Evolutionary conservation across 352 stramenopile species (phyloP), one percentile per base, ranked within the genome.

Genomic region (Bremia lactucae): DNA sequence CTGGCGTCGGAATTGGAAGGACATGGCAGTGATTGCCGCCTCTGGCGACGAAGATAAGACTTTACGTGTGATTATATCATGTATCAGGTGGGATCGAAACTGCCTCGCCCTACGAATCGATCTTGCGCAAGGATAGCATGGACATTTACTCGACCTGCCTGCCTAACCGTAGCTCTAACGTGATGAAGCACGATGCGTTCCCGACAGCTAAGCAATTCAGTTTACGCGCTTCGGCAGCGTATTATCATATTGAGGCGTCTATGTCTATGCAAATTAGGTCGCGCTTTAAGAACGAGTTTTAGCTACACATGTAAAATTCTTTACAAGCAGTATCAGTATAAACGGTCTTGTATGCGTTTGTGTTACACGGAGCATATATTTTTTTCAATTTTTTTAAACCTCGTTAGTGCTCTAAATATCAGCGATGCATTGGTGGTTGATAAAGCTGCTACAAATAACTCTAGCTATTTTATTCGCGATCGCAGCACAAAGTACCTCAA

Each of bases 1-100:
- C 14, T 89, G 77, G 77, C 72, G 77, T 28, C 69, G 72, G 40
- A 87, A 86, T 46, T 89, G 77, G 77, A 69, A 71, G 26, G 73
- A 89, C 22, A 68, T 68, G 33, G 48, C 72, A 7, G 57, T 82
- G 18, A 77, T 89, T 39, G 42, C 61, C 13, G 72, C 66, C 22
- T 65, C 55, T 33, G 73, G 83, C 1, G 74, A 89, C 53, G 77
- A 89, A 44, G 63, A 51, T 45, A 72, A 62, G 24, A 66, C 68
- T 40, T 59, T 87, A 39, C 69, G 68, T 14, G 68, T 82, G 56
- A 44, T 80, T 37, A 87, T 87, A 57, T 65, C 42, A 71, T 80
- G 59, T 61, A 82, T 49, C 65, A 54, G 10, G 59, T 87, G 6
- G 72, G 85, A 46, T 55, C 65, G 22, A 80, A 78, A 56, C 42